phyloP scores from a whole-genome alignment of 169 alveolate species.

The Toxoplasma gondii region DNA sequence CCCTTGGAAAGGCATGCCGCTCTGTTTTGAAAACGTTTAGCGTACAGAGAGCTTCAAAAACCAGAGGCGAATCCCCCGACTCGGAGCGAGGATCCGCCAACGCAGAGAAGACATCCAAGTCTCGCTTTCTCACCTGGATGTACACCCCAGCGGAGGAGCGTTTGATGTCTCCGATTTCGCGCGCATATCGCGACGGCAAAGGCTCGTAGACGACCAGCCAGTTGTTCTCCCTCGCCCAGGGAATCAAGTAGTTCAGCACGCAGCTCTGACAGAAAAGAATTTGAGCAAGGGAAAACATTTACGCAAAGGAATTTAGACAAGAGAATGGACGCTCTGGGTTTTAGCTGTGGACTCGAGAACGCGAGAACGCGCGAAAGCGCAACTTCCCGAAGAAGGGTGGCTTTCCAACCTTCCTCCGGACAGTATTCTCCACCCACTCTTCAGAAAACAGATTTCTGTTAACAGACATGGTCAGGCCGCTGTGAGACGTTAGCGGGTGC shows the following conservation, averaged over 20 bases:
- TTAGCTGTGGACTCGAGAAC: no score
- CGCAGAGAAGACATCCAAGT: background rate
- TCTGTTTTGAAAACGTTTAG: no score
- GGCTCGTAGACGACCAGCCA: constrained; percentile 74
- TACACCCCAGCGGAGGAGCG: constrained; percentile 68
- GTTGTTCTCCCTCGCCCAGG: constrained; percentile 68
- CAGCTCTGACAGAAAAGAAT: constrained; percentile 12
- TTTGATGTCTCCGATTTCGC: constrained; percentile 62
- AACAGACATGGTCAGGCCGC: no score
- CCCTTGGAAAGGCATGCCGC: no score
- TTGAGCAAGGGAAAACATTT: background rate
- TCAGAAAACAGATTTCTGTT: no score
- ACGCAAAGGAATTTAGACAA: background rate
- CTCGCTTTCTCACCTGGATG: constrained; percentile 52
- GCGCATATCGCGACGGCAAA: constrained; percentile 43
- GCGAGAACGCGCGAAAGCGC: no score
- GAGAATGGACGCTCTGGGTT: background rate
- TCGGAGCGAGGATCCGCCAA: background rate
- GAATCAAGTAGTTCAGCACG: constrained; percentile 56
- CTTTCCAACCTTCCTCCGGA: no score
- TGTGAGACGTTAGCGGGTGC: no score
- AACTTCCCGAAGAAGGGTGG: no score
- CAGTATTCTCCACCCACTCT: no score
- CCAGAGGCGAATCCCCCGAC: no score
- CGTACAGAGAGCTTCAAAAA: background rate